A percentile compares a stretch with the other conserved stretches of the same genome.
Conservation (phyloP, 2,329 filamentous ascomycete genomes). For the Lasiodiplodia theobromae region DNA sequence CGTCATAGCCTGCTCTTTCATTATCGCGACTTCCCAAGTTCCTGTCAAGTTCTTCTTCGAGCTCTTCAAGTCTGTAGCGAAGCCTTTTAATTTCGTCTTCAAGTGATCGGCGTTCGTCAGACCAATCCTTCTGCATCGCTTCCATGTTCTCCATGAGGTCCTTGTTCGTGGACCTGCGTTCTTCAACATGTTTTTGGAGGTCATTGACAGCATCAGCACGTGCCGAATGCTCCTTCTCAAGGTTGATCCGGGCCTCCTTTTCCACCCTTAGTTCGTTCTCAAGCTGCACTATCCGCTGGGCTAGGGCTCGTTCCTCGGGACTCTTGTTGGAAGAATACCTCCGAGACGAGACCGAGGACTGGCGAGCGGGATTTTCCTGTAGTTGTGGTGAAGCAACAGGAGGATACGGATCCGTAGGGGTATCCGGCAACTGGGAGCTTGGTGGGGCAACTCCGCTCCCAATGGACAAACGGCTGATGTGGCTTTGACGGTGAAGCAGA, state of each 20-base stretch:
- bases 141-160: slow-evolving; percentile 96
- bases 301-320: slow-evolving; percentile 66
- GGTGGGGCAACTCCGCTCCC: slow-evolving; percentile 53
- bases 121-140: slow-evolving; percentile 86
- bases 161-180: slow-evolving; percentile 89
- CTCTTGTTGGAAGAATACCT: slow-evolving; percentile 67
- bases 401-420: slow-evolving; percentile 46
- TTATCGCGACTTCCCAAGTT: slow-evolving; percentile 84
- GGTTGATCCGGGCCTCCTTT: slow-evolving; percentile 68
- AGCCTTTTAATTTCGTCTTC: slow-evolving; percentile 80
- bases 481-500: slow-evolving; percentile 81
- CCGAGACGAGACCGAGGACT: slow-evolving; percentile 67
- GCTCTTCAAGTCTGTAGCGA: slow-evolving; percentile 81
- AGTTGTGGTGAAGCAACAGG: slow-evolving; percentile 42
- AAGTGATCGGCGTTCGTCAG: slow-evolving; percentile 81
- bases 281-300: slow-evolving; percentile 69
- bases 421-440: slow-evolving; percentile 44
- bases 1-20: slow-evolving; percentile 74
- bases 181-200: slow-evolving; percentile 75
- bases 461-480: slow-evolving; percentile 61
- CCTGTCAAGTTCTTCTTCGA: slow-evolving; percentile 90
- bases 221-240: slow-evolving; percentile 74
- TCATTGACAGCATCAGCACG: slow-evolving; percentile 63
- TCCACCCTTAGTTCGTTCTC: slow-evolving; percentile 81
- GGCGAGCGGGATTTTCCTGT: slow-evolving; percentile 59